Evolutionary conservation across 768 basidiomycete genomes (phyloP).

Genomic region (Wakefieldia striispora): DNA sequence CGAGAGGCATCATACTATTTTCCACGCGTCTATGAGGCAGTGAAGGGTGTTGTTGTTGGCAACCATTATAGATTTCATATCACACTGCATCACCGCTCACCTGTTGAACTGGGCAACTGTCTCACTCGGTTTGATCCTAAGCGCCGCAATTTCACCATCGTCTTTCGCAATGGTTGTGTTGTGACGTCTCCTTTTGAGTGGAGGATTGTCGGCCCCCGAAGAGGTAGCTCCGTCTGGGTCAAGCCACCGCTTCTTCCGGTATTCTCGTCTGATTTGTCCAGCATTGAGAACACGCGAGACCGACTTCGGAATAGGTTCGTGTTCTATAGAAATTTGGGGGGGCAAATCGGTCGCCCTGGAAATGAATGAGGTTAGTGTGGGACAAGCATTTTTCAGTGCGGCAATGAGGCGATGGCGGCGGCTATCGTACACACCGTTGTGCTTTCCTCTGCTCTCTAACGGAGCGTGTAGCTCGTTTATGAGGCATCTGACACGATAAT

Average conservation of each 20-base stretch:
- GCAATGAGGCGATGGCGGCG: not conserved
- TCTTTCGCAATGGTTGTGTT: conserved; percentile 18
- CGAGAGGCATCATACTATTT: conserved; percentile 61
- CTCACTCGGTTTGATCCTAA: conserved; percentile 64
- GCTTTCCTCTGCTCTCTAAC: conserved; percentile 42
- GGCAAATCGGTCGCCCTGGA: conserved; percentile 50
- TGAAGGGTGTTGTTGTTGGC: conserved; percentile 5
- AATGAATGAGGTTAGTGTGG: not conserved
- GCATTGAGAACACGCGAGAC: conserved; percentile 65
- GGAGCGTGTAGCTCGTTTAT: conserved; percentile 59
- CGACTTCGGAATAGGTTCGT: conserved; percentile 71
- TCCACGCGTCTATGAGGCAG: conserved; percentile 63
- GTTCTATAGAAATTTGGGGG: conserved; percentile 42
- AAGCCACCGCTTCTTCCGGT: conserved; percentile 44
- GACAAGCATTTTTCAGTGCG: not conserved
- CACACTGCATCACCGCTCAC: conserved; percentile 38
- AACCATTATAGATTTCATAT: conserved; percentile 9
- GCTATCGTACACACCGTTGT: conserved; percentile 38
- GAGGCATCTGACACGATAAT: conserved; percentile 51
- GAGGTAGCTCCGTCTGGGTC: conserved; percentile 24
- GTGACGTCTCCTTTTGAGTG: conserved; percentile 30
- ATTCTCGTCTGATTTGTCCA: conserved; percentile 53
- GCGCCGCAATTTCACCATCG: conserved; percentile 19
- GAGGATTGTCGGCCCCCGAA: conserved; percentile 25
- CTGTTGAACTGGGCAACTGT: conserved; percentile 75